A percentile compares a stretch with the other conserved stretches of the same genome.
These are phyloP conservation scores for Globisporangium okanoganense DNA, from an alignment of 352 stramenopile species.

Conservation along the genomic window DNA sequence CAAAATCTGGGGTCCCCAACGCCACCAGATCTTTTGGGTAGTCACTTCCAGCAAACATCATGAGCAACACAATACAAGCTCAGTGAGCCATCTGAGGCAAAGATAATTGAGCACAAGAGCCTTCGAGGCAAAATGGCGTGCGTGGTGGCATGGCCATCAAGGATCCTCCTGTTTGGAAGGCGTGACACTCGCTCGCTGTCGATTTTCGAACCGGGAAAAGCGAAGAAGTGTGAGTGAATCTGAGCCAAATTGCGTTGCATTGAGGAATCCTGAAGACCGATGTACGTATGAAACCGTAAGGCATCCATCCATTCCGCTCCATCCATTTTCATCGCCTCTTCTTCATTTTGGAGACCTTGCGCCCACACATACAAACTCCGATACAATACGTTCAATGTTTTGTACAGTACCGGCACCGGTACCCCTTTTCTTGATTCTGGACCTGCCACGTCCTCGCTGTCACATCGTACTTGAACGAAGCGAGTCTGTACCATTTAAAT, in stretches of 20 bases:
- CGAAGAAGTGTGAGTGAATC: background rate
- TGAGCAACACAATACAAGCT: background rate
- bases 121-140: background rate
- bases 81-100: background rate
- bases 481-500: background rate
- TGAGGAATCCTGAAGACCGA: background rate
- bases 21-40: conserved; percentile 4
- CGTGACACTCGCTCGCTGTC: background rate
- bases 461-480: conserved; percentile 15
- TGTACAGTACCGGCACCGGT: background rate
- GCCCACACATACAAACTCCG: background rate
- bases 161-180: background rate
- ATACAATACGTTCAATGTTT: background rate
- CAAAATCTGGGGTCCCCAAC: background rate
- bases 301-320: conserved; percentile 1
- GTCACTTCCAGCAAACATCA: background rate
- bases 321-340: conserved; percentile 3
- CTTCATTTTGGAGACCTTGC: background rate
- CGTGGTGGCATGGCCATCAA: background rate
- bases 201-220: background rate
- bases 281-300: background rate
- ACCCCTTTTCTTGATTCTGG: background rate
- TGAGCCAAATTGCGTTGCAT: background rate
- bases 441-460: conserved; percentile 19
- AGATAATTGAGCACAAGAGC: background rate